Evolutionary conservation across 495 filamentous ascomycete genomes (phyloP).

Genomic region (Aspergillus ostianus): DNA sequence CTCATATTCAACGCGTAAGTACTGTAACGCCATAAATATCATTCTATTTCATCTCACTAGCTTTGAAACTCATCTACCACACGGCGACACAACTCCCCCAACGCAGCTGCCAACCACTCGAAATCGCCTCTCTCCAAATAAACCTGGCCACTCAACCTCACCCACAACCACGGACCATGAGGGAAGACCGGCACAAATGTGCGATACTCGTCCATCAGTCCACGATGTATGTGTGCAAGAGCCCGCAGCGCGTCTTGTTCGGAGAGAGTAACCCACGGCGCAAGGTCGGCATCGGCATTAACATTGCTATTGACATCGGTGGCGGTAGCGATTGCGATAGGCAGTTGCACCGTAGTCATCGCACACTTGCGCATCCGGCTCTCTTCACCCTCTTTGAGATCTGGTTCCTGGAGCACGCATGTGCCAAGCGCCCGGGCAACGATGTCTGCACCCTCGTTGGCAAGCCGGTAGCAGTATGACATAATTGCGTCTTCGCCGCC

Average conservation of each 20-base stretch:
- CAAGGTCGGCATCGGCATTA: slow-evolving; percentile 29
- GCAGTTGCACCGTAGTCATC: slow-evolving; percentile 71
- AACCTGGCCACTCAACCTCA: slow-evolving; percentile 72
- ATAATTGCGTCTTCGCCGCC: slow-evolving; percentile 73
- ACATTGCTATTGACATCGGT: slow-evolving; percentile 5
- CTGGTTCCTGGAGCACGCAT: slow-evolving; percentile 42
- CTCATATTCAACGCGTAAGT: too few relatives aligned
- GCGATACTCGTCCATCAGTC: slow-evolving; percentile 56
- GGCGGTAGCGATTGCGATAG: slow-evolving; percentile 45
- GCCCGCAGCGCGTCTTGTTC: slow-evolving; percentile 27
- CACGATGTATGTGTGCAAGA: slow-evolving; percentile 47
- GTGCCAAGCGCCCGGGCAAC: slow-evolving; percentile 67
- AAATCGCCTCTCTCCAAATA: slow-evolving; percentile 79
- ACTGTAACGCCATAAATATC: too few relatives aligned
- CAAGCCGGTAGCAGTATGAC: slow-evolving; percentile 55
- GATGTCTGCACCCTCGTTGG: slow-evolving; percentile 54
- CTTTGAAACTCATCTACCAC: slow-evolving; percentile 30
- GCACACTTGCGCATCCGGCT: slow-evolving; percentile 48
- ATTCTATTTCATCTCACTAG: too few relatives aligned
- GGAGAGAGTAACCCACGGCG: slow-evolving; percentile 15
- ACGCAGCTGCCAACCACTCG: slow-evolving; percentile 59
- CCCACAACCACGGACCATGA: slow-evolving; percentile 63
- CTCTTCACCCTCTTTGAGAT: slow-evolving; percentile 41
- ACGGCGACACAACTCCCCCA: slow-evolving; percentile 57
- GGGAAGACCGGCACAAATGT: slow-evolving; percentile 67